Evolutionary conservation across 768 basidiomycete genomes (phyloP).

Genomic region (Boletus bicolor): DNA sequence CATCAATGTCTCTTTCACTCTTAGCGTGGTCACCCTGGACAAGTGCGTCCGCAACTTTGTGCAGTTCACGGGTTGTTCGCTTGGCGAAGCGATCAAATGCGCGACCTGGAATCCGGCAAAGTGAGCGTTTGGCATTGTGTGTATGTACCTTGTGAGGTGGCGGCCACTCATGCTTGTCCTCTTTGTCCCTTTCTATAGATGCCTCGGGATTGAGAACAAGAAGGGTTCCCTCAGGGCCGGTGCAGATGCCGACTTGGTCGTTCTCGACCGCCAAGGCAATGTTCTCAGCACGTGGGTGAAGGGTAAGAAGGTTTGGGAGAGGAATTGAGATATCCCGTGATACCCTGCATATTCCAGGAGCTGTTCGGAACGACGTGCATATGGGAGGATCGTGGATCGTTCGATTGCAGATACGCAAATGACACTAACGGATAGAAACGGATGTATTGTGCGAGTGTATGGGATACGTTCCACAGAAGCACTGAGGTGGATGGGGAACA

Average conservation of each 20-base stretch:
- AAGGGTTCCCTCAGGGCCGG: constrained; percentile 82
- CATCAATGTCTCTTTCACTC: not conserved
- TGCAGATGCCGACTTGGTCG: constrained; percentile 83
- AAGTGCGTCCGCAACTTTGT: constrained; percentile 85
- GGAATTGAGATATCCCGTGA: constrained; percentile 17
- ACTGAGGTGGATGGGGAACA: not conserved
- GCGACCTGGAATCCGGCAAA: constrained; percentile 84
- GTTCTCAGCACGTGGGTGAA: constrained; percentile 74
- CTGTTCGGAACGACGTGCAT: not conserved
- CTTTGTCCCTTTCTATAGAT: constrained; percentile 37
- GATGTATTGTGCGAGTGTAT: not conserved
- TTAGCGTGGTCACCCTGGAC: constrained; percentile 76
- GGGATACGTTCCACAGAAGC: not conserved
- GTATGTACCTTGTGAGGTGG: not conserved
- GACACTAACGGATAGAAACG: not conserved
- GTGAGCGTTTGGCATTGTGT: constrained; percentile 34
- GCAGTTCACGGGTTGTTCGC: constrained; percentile 76
- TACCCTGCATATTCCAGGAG: not conserved
- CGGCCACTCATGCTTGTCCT: not conserved
- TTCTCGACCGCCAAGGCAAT: constrained; percentile 65
- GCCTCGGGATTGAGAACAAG: constrained; percentile 71
- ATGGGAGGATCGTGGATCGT: not conserved
- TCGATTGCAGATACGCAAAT: not conserved
- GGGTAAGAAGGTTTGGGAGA: constrained; percentile 69
- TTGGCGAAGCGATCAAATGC: constrained; percentile 82